Percentiles rank a stretch among this genome's conserved stretches.
Evolutionary conservation across 2,329 filamentous ascomycete species (phyloP).

Genomic region (Talaromyces sp.): DNA sequence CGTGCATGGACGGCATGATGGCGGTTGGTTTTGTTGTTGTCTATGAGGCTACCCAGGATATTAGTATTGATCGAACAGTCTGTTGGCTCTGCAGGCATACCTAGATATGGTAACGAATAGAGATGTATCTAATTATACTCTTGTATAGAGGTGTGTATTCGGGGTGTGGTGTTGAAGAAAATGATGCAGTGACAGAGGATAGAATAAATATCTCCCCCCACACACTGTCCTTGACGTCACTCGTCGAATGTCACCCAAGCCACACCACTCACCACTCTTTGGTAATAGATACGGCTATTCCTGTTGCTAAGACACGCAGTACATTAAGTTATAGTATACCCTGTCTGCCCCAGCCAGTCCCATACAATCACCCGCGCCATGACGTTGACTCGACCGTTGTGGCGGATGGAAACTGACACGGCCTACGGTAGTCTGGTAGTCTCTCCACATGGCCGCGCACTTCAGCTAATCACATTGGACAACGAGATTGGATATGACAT

Average conservation of each 20-base stretch:
- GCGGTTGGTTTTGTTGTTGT: background rate
- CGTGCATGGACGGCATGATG: conserved; percentile 36
- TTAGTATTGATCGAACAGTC: background rate
- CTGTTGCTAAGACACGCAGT: background rate
- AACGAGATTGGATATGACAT: background rate
- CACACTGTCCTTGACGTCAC: conserved; percentile 8
- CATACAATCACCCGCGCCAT: background rate
- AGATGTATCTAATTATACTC: background rate
- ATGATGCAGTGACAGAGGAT: background rate
- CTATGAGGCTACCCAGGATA: background rate
- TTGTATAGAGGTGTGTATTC: background rate
- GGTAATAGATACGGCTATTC: background rate
- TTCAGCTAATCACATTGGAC: background rate
- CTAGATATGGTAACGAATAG: background rate
- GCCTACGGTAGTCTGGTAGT: background rate
- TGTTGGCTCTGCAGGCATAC: background rate
- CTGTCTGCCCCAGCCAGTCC: background rate
- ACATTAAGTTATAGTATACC: background rate
- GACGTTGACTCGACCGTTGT: conserved; percentile 9
- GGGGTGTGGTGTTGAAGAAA: background rate
- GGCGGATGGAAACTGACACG: background rate
- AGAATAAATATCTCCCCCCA: conserved; percentile 5
- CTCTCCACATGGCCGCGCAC: conserved; percentile 1
- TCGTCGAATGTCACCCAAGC: background rate
- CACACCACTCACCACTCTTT: background rate